Evolutionary conservation across 768 basidiomycete species (phyloP).

Genomic region (Nidularia sp.): DNA sequence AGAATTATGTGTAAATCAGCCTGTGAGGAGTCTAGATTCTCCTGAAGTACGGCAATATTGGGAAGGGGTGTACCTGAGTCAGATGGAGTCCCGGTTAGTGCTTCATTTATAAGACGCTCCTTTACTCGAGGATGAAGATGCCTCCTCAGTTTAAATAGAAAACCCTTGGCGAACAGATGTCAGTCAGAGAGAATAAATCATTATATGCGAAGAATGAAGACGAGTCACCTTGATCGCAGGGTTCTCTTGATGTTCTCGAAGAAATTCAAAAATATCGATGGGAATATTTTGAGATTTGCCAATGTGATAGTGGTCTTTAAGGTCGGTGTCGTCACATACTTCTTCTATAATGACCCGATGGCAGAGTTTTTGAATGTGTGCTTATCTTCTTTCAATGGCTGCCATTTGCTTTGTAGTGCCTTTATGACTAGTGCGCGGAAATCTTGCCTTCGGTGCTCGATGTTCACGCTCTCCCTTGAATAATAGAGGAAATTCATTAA

Average conservation of each 20-base stretch:
- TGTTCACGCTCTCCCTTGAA: neutral
- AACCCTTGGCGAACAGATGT: too few relatives aligned
- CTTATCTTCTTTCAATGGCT: neutral
- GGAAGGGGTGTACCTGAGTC: too few relatives aligned
- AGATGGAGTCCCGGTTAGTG: too few relatives aligned
- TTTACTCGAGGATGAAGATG: too few relatives aligned
- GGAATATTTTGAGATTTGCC: neutral
- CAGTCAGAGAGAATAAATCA: too few relatives aligned
- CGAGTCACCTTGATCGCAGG: neutral
- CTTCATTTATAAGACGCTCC: too few relatives aligned
- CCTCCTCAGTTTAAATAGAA: too few relatives aligned
- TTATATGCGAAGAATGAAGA: too few relatives aligned
- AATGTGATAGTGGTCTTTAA: neutral
- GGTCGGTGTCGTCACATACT: neutral
- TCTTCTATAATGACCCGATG: neutral
- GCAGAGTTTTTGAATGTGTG: neutral
- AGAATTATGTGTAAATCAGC: too few relatives aligned
- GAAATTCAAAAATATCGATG: neutral
- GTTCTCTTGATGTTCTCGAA: neutral
- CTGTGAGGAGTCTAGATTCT: too few relatives aligned
- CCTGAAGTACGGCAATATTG: too few relatives aligned
- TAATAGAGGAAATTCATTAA: neutral
- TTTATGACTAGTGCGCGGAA: neutral
- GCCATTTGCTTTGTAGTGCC: neutral
- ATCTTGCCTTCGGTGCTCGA: neutral